Evolutionary conservation across 139 green algal species (phyloP).

Genomic region (Picocystis salinarum): DNA sequence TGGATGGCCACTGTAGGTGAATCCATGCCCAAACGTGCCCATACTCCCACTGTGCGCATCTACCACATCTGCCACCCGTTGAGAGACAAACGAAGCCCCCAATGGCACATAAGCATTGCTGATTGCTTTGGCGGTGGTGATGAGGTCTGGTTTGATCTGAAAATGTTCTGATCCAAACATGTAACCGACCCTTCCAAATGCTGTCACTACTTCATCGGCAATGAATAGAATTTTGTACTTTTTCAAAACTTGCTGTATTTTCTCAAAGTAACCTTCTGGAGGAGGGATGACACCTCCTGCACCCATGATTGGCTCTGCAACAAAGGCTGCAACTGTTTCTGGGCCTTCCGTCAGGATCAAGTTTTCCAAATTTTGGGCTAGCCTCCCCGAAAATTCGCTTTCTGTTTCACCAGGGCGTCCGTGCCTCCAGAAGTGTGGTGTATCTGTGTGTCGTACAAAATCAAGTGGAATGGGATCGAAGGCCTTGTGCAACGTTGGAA

Average conservation of each 20-base stretch:
- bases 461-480: slow-evolving; percentile 6
- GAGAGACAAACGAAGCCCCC: slow-evolving; percentile 1
- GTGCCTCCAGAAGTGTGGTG: slow-evolving; percentile 17
- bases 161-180: slow-evolving; percentile 17
- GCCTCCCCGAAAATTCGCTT: slow-evolving; percentile 12
- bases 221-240: slow-evolving; percentile 23
- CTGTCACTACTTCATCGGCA: slow-evolving; percentile 11
- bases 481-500: slow-evolving; percentile 10
- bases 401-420: slow-evolving; percentile 11
- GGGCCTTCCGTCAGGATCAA: slow-evolving; percentile 16
- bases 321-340: slow-evolving; percentile 21
- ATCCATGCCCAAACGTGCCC: slow-evolving; percentile 19
- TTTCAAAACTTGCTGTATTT: slow-evolving; percentile 13
- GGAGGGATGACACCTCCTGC: slow-evolving; percentile 20
- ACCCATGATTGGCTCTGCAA: slow-evolving; percentile 20
- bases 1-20: slow-evolving; percentile 22
- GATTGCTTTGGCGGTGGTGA: slow-evolving; percentile 16
- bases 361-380: slow-evolving; percentile 16
- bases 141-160: slow-evolving; percentile 16
- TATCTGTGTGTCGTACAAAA: slow-evolving; percentile 18
- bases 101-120: slow-evolving; percentile 3
- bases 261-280: slow-evolving; percentile 12
- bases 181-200: slow-evolving; percentile 13
- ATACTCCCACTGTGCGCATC: slow-evolving; percentile 1
- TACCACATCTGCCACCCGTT: slow-evolving; percentile 1